Evolutionary conservation across 148 eudicot species (phyloP).

Genomic region (Silene uniflora): DNA sequence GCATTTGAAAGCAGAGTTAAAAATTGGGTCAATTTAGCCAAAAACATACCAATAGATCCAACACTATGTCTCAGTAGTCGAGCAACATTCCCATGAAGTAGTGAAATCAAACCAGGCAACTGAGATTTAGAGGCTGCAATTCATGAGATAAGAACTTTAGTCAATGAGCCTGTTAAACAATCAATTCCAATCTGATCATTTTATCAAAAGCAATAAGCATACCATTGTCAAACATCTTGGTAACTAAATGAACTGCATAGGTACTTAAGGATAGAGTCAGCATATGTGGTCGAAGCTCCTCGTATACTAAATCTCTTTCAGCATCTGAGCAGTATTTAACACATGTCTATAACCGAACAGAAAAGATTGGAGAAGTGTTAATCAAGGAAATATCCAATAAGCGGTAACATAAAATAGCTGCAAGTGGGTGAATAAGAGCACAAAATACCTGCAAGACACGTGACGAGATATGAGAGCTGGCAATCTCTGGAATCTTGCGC

Average conservation of each 20-base stretch:
- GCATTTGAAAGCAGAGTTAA: not conserved
- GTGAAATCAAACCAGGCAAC: constrained; percentile 65
- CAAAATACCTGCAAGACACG: constrained; percentile 89
- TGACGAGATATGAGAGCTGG: constrained; percentile 82
- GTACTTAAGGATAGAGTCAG: constrained; percentile 69
- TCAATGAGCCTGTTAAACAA: not conserved
- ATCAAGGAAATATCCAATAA: not conserved
- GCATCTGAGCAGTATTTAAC: constrained; percentile 79
- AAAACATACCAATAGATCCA: constrained; percentile 80
- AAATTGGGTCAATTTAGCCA: not conserved
- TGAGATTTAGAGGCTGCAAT: constrained; percentile 84
- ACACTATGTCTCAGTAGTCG: constrained; percentile 82
- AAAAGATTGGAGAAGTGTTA: constrained; percentile 7
- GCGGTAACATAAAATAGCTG: not conserved
- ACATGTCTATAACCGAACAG: constrained; percentile 56
- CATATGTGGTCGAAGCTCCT: constrained; percentile 81
- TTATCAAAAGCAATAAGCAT: constrained; percentile 16
- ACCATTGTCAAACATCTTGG: constrained; percentile 92
- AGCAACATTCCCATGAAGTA: constrained; percentile 89
- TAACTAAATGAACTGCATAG: constrained; percentile 86
- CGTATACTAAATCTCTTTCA: constrained; percentile 68
- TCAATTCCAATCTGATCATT: not conserved
- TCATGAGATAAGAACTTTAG: not conserved
- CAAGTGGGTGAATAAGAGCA: constrained; percentile 10
- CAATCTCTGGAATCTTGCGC: constrained; percentile 88